Percentiles rank a stretch among this genome's conserved stretches.
phyloP scores from a whole-genome alignment of 2,329 filamentous ascomycete genomes.

The Pyrenochaeta sp. region DNA sequence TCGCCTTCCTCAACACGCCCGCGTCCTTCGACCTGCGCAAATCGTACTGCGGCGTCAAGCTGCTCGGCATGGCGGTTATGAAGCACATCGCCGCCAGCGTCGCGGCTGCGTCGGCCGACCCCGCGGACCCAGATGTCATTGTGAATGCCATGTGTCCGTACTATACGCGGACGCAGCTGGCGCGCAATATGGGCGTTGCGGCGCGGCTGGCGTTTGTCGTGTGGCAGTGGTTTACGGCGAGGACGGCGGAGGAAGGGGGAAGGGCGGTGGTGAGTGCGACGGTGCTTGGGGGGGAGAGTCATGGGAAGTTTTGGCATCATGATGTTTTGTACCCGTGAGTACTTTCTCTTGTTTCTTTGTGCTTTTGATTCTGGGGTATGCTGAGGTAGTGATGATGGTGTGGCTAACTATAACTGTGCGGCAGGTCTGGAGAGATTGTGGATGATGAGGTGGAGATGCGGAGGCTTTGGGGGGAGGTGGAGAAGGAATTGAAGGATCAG shows the following conservation, averaged over 20 bases:
- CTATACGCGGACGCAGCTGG: slow-evolving; percentile 9
- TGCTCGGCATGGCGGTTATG: slow-evolving; percentile 12
- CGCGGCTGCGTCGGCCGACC: not conserved
- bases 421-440: slow-evolving; percentile 1
- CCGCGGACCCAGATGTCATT: slow-evolving; percentile 2
- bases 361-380: not conserved
- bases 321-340: slow-evolving; percentile 12
- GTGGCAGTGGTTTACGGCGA: slow-evolving; percentile 6
- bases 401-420: no score
- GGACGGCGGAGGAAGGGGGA: slow-evolving; percentile 9
- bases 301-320: slow-evolving; percentile 12
- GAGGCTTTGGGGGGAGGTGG: slow-evolving; percentile 2
- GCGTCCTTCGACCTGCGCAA: not conserved
- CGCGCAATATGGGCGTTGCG: not conserved
- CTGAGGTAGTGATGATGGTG: no score
- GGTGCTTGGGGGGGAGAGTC: slow-evolving; percentile 9
- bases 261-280: slow-evolving; percentile 12
- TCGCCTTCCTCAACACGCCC: slow-evolving; percentile 6
- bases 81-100: not conserved
- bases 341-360: not conserved
- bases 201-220: not conserved
- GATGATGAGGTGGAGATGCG: not conserved
- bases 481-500: not conserved
- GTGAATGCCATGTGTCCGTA: slow-evolving; percentile 15
- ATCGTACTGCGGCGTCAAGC: slow-evolving; percentile 5